Conservation (phyloP, 306 rosid species). For the Rosa rugosa region DNA sequence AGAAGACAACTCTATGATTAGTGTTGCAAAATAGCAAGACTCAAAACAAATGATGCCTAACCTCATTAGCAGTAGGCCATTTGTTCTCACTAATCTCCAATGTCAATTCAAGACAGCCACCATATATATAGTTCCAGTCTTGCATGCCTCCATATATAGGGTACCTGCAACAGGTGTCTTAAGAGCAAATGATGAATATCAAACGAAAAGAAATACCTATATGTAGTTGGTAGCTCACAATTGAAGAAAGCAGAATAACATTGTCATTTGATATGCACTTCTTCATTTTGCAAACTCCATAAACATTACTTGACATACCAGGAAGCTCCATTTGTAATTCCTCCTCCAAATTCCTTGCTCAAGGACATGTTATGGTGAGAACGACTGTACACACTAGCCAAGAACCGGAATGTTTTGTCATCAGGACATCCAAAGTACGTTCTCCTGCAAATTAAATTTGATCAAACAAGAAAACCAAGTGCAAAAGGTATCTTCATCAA, state of each 20-base stretch:
- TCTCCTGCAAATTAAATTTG: constrained; percentile 49
- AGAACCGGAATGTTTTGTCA: constrained; percentile 74
- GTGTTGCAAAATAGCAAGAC: neutral
- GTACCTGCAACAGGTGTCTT: constrained; percentile 62
- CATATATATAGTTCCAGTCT: constrained; percentile 92
- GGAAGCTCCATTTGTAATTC: constrained; percentile 86
- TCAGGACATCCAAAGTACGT: constrained; percentile 83
- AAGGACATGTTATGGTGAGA: constrained; percentile 87
- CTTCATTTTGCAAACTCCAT: constrained; percentile 15
- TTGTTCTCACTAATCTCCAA: constrained; percentile 86
- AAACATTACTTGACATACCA: constrained; percentile 57
- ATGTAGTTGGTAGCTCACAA: neutral
- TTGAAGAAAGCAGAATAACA: neutral
- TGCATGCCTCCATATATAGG: constrained; percentile 98
- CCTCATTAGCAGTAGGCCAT: constrained; percentile 93
- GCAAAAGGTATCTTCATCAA: constrained; percentile 9
- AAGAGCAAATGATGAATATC: constrained; percentile 32
- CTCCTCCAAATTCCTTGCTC: constrained; percentile 77
- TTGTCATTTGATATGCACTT: constrained; percentile 1
- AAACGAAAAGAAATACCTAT: constrained; percentile 1
- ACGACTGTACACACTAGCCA: constrained; percentile 83
- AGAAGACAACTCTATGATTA: neutral
- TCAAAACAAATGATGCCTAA: constrained; percentile 18
- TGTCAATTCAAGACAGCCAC: constrained; percentile 87
- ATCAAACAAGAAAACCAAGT: constrained; percentile 24